A percentile compares a stretch with the other conserved stretches of the same genome.
phyloP scores from a whole-genome alignment of 129 eudicot genomes.

The Tanacetum coccineum region DNA sequence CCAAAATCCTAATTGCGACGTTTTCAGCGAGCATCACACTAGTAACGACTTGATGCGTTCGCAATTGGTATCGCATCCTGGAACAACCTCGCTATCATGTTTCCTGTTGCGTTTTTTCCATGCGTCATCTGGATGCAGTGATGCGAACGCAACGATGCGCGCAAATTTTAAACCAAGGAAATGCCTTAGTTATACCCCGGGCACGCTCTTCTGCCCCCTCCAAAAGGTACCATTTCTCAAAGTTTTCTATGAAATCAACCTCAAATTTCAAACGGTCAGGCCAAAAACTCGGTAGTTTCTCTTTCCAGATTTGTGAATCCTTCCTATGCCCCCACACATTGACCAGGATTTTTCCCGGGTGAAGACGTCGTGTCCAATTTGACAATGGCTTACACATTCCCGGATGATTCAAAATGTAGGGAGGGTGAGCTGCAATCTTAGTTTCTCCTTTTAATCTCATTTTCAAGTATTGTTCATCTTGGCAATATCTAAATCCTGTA shows the following conservation, averaged over 20 bases:
- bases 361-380: slow-evolving; percentile 19
- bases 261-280: slow-evolving; percentile 18
- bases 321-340: slow-evolving; percentile 19
- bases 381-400: slow-evolving; percentile 10
- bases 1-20: no score
- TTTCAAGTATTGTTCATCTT: slow-evolving; percentile 22
- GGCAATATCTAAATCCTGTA: neutral
- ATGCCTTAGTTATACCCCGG: neutral
- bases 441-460: slow-evolving; percentile 23
- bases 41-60: no score
- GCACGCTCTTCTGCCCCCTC: slow-evolving; percentile 20
- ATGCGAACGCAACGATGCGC: no score
- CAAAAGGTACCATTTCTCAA: slow-evolving; percentile 12
- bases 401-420: neutral
- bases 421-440: slow-evolving; percentile 13
- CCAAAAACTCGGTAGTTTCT: slow-evolving; percentile 9
- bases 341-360: neutral
- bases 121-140: no score
- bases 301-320: slow-evolving; percentile 15
- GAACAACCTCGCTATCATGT: no score
- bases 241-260: neutral
- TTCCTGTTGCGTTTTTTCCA: no score
- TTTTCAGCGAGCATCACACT: no score
- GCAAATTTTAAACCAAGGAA: no score
- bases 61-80: no score